Evolutionary conservation across 1,284 basidiomycete species (phyloP).

Genomic region (Violaceomyces palustris): DNA sequence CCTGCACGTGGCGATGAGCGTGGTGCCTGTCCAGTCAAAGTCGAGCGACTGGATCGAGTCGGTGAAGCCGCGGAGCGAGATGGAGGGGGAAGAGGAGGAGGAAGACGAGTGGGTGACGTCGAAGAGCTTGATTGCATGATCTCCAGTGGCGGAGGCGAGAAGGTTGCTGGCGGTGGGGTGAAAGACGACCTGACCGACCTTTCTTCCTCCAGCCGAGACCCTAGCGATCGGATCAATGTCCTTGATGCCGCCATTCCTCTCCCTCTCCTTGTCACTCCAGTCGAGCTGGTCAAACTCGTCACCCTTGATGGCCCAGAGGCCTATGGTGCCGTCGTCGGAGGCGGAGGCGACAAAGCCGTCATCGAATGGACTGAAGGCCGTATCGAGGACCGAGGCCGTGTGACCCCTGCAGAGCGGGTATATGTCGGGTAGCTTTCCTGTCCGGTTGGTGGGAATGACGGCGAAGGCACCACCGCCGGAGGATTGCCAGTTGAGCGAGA

Average conservation of each 20-base stretch:
- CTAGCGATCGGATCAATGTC: conserved; percentile 71
- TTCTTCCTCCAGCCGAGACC: conserved; percentile 60
- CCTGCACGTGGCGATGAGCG: conserved; percentile 66
- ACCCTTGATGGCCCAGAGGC: conserved; percentile 78
- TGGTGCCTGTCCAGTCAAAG: conserved; percentile 76
- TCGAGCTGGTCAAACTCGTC: conserved; percentile 59
- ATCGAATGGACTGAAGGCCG: conserved; percentile 92
- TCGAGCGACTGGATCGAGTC: conserved; percentile 83
- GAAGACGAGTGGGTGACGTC: conserved; percentile 58
- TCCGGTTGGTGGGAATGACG: conserved; percentile 66
- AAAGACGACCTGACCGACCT: conserved; percentile 90
- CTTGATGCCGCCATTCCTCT: conserved; percentile 56
- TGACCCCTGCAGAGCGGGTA: conserved; percentile 83
- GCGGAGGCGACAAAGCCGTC: conserved; percentile 83
- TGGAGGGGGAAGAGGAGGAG: conserved; percentile 50
- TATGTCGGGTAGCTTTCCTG: conserved; percentile 74
- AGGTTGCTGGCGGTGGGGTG: conserved; percentile 86
- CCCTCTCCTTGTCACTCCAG: conserved; percentile 41
- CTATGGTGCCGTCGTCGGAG: conserved; percentile 87
- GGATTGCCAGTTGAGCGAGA: conserved; percentile 87
- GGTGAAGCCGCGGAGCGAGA: conserved; percentile 68
- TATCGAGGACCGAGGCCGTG: conserved; percentile 83
- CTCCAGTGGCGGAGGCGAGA: conserved; percentile 79
- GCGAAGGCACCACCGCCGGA: conserved; percentile 94
- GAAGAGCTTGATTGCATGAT: conserved; percentile 85